Conservation (phyloP, 2,329 filamentous ascomycete species). For the Fusarium dlaminii region DNA sequence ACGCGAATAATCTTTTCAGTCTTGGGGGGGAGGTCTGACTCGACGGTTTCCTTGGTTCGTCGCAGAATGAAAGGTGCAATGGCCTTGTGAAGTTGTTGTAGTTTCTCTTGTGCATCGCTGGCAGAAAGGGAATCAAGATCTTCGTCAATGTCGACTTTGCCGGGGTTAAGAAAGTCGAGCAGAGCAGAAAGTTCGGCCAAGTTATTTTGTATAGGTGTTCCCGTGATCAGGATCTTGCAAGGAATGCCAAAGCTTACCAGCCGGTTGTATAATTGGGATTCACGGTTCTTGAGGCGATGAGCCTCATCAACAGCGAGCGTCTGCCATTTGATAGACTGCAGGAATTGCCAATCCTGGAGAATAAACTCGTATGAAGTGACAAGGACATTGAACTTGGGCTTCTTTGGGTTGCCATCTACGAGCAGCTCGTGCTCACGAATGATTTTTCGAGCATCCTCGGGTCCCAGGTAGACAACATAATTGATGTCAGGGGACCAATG, state of each 20-base stretch:
- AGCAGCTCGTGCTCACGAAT: slow-evolving; percentile 92
- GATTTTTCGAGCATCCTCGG: slow-evolving; percentile 83
- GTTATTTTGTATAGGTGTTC: slow-evolving; percentile 97
- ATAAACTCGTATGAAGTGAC: slow-evolving; percentile 99
- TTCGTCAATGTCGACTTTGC: slow-evolving; percentile 88
- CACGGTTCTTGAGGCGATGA: slow-evolving; percentile 94
- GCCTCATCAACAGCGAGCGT: slow-evolving; percentile 96
- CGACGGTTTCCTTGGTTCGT: slow-evolving; percentile 96
- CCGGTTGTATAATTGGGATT: slow-evolving; percentile 90
- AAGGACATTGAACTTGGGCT: slow-evolving; percentile 96
- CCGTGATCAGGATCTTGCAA: slow-evolving; percentile 91
- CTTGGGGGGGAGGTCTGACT: slow-evolving; percentile 95
- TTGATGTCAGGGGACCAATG: slow-evolving; percentile 95
- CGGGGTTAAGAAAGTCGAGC: slow-evolving; percentile 97
- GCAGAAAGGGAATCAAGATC: slow-evolving; percentile 84
- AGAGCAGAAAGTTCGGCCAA: slow-evolving; percentile 90
- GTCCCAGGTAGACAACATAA: slow-evolving; percentile 96
- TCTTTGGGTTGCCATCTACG: slow-evolving; percentile 84
- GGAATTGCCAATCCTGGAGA: slow-evolving; percentile 81
- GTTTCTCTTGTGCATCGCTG: slow-evolving; percentile 84
- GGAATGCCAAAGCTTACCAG: slow-evolving; percentile 87
- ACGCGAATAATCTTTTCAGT: slow-evolving; percentile 99
- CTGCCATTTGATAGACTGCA: slow-evolving; percentile 96
- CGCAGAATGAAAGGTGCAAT: slow-evolving; percentile 96
- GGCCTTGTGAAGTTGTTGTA: slow-evolving; percentile 83